Conservation (phyloP, 1,284 basidiomycete genomes). For the Rhodotorula sp. region DNA sequence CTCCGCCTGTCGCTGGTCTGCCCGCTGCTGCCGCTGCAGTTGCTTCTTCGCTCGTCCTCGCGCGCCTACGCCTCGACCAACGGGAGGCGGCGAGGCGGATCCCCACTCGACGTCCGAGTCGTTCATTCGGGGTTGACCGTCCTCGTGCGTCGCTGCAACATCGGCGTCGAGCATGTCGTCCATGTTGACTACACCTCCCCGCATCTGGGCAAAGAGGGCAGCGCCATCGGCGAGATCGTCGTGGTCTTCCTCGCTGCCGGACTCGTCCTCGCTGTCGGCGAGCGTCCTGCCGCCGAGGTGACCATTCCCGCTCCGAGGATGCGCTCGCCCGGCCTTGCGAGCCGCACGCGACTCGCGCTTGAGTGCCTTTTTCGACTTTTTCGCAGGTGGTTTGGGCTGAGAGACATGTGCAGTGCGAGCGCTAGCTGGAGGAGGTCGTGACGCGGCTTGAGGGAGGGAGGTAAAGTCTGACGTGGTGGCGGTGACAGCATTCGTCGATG, state of each 20-base stretch:
- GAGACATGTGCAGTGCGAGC: background rate
- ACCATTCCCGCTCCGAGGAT: constrained; percentile 29
- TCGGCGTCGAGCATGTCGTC: constrained; percentile 25
- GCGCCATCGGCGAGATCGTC: constrained; percentile 11
- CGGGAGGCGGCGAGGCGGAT: constrained; percentile 8
- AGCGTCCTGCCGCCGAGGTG: constrained; percentile 4
- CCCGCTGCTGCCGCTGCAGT: constrained; percentile 15
- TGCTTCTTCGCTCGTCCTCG: constrained; percentile 18
- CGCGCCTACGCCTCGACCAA: background rate
- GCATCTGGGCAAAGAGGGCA: constrained; percentile 24
- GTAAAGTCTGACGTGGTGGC: background rate
- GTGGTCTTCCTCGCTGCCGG: constrained; percentile 1
- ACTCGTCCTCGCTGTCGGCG: constrained; percentile 11
- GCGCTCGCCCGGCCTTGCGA: constrained; percentile 25
- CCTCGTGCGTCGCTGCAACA: constrained; percentile 4
- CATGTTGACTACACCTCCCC: constrained; percentile 1
- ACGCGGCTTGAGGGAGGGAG: background rate
- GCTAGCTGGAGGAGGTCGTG: background rate
- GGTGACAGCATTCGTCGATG: background rate
- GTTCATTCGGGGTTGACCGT: constrained; percentile 21
- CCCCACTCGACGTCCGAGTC: constrained; percentile 42
- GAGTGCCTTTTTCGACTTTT: constrained; percentile 24
- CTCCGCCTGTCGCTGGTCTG: constrained; percentile 29
- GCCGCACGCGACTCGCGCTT: constrained; percentile 28
- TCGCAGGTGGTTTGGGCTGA: background rate